phyloP scores from a whole-genome alignment of 1,284 basidiomycete species.

The Exsudoporus floridanus region DNA sequence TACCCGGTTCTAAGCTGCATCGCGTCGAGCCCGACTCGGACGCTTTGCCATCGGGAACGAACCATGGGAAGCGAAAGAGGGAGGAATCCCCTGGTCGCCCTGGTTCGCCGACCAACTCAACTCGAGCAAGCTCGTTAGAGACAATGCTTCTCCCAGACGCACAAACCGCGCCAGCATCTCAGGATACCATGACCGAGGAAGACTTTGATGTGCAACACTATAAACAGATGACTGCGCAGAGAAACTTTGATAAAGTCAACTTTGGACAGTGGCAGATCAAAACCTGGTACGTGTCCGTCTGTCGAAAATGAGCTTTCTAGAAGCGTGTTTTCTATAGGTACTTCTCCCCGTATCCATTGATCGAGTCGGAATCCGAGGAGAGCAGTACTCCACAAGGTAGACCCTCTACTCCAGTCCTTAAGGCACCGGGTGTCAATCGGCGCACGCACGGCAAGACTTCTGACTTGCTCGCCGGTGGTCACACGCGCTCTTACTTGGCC shows the following conservation, averaged over 20 bases:
- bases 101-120: conserved; percentile 22
- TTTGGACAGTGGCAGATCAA: conserved; percentile 77
- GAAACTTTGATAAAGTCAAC: conserved; percentile 76
- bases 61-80: conserved; percentile 34
- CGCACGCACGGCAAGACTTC: conserved; percentile 68
- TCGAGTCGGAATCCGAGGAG: conserved; percentile 62
- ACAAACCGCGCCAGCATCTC: conserved; percentile 1
- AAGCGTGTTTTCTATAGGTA: conserved; percentile 54
- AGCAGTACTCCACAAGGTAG: conserved; percentile 12
- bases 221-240: conserved; percentile 62
- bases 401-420: conserved; percentile 30
- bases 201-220: conserved; percentile 67
- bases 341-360: conserved; percentile 83
- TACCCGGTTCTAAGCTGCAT: conserved; percentile 45
- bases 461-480: conserved; percentile 65
- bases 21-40: conserved; percentile 20
- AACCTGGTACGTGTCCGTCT: conserved; percentile 59
- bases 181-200: conserved; percentile 55
- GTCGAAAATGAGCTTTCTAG: neutral
- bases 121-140: conserved; percentile 18
- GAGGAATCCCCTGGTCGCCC: conserved; percentile 23
- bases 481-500: conserved; percentile 49
- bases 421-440: conserved; percentile 49
- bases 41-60: conserved; percentile 19
- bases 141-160: conserved; percentile 1